Evolutionary conservation across 2,329 filamentous ascomycete species (phyloP).

Genomic region (Cytospora chrysosperma): DNA sequence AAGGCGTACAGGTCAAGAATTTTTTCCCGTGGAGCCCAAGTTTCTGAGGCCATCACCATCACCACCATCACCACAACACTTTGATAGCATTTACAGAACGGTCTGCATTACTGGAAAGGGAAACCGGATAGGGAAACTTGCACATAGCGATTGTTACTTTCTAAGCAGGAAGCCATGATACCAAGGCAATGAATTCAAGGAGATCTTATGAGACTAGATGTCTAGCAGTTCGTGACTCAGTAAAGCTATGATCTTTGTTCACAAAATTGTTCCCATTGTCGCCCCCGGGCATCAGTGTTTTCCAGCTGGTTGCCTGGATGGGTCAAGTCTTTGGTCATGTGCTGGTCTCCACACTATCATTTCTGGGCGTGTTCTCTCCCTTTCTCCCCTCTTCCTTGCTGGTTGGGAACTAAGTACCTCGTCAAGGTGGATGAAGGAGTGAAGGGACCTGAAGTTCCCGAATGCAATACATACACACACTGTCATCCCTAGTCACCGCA

Average conservation of each 20-base stretch:
- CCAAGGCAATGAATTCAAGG: slow-evolving; percentile 16
- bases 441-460: background rate
- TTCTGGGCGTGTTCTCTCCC: background rate
- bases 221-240: background rate
- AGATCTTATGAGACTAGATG: background rate
- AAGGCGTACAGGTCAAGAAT: slow-evolving; percentile 10
- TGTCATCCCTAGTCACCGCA: background rate
- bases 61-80: background rate
- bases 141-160: slow-evolving; percentile 14
- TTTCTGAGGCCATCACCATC: background rate
- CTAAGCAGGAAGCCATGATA: slow-evolving; percentile 20
- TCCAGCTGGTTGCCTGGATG: too few species aligned
- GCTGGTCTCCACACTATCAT: background rate
- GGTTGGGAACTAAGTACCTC: too few species aligned
- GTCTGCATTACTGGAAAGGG: slow-evolving; percentile 18
- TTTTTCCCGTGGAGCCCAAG: background rate
- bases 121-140: slow-evolving; percentile 10
- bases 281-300: background rate
- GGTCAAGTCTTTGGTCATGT: background rate
- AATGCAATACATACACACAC: background rate
- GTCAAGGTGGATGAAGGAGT: background rate
- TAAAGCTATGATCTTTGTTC: background rate
- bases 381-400: background rate
- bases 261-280: background rate
- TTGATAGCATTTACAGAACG: slow-evolving; percentile 22